Percentiles rank a stretch among this genome's conserved stretches.
These are phyloP conservation scores for Cylindrotheca closterium DNA, from an alignment of 108 stramenopile genomes.

Conservation along the genomic window DNA sequence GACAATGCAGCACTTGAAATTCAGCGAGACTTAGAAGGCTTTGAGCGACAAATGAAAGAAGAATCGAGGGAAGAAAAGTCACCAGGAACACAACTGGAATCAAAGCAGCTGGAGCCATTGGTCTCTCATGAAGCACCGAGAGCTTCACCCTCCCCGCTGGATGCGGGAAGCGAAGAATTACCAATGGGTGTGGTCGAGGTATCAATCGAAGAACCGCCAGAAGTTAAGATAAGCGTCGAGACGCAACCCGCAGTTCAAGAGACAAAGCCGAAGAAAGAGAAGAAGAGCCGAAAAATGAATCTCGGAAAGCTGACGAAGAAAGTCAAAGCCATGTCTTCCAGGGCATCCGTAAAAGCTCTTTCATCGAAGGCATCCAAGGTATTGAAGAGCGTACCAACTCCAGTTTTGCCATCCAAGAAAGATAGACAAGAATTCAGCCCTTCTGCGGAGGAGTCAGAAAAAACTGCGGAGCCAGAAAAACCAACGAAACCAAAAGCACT, in stretches of 20 bases:
- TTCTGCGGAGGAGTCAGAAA: too few species aligned
- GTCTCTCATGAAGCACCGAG: not conserved
- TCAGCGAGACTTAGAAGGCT: not conserved
- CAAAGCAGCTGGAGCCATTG: too few species aligned
- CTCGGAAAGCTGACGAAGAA: not conserved
- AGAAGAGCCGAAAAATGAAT: not conserved
- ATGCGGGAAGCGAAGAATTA: not conserved
- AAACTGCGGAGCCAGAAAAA: not conserved
- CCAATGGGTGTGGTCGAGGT: not conserved
- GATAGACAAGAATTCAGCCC: not conserved
- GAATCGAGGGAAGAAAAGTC: not conserved
- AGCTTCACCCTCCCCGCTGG: not conserved
- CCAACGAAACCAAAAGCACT: slow-evolving; percentile 27
- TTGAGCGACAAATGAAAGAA: not conserved
- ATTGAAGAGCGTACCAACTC: not conserved
- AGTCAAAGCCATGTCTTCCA: not conserved
- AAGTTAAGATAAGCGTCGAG: not conserved
- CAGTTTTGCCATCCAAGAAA: not conserved
- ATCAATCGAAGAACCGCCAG: not conserved
- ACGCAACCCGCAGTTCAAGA: not conserved
- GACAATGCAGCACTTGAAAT: not conserved
- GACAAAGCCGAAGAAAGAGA: not conserved
- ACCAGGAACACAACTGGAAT: not conserved
- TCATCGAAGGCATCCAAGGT: not conserved
- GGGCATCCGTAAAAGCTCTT: not conserved